These are phyloP conservation scores for Puccinia hordei DNA, from an alignment of 1,284 basidiomycete species.

Conservation along the genomic window DNA sequence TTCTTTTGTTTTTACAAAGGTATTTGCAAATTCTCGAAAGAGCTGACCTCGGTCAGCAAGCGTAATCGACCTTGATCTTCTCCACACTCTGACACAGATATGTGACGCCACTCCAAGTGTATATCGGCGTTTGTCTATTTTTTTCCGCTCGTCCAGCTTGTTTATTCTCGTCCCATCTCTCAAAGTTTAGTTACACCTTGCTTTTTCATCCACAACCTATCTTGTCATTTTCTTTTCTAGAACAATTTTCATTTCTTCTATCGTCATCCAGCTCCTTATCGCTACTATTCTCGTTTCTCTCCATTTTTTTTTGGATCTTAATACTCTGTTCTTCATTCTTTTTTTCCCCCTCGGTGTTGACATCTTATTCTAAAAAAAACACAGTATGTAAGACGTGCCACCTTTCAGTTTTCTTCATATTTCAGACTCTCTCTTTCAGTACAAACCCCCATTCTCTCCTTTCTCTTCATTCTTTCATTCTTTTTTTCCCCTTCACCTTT, in stretches of 20 bases:
- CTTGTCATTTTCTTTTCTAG: no score
- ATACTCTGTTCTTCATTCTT: background rate
- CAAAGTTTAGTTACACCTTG: no score
- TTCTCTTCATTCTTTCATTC: background rate
- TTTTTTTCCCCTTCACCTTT: background rate
- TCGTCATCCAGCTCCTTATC: background rate
- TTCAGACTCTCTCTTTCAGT: background rate
- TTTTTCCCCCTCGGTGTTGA: background rate
- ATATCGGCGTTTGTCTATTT: no score
- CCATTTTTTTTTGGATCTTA: background rate
- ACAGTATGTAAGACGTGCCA: no score
- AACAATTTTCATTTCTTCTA: background rate
- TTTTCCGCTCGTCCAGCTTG: no score
- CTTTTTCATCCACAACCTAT: no score
- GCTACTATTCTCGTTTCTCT: background rate
- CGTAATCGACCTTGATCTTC: background rate
- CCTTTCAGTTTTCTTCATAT: background rate
- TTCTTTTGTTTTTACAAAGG: background rate
- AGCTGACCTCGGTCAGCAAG: constrained; percentile 39
- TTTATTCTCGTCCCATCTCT: no score
- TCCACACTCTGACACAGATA: background rate
- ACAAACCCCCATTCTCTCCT: background rate
- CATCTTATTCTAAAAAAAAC: background rate
- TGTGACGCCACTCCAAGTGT: no score
- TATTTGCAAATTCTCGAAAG: constrained; percentile 49